These are phyloP conservation scores for Fraxinus excelsior DNA, from an alignment of 257 asterid genomes.

Conservation along the genomic window DNA sequence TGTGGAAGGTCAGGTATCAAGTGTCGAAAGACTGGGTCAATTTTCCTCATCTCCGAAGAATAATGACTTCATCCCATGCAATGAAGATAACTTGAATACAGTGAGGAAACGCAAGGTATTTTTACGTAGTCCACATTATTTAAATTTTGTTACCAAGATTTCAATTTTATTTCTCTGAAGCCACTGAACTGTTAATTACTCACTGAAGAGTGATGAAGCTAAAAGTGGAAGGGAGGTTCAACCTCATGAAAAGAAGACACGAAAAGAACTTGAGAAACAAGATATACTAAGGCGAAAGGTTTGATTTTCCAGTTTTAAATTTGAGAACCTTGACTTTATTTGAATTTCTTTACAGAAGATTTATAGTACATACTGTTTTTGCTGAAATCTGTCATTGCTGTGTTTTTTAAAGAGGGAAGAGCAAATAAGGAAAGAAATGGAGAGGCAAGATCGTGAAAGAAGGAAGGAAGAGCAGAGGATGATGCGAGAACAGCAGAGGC, in stretches of 20 bases:
- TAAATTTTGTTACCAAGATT: slow-evolving; percentile 20
- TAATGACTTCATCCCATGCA: no score
- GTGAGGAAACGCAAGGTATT: slow-evolving; percentile 68
- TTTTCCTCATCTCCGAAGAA: slow-evolving; percentile 33
- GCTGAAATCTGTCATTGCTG: slow-evolving; percentile 27
- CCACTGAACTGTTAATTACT: slow-evolving; percentile 20
- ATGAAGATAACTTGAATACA: slow-evolving; percentile 38
- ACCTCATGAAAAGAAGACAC: slow-evolving; percentile 67
- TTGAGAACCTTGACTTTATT: neutral
- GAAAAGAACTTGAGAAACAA: slow-evolving; percentile 88
- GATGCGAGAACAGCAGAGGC: slow-evolving; percentile 79
- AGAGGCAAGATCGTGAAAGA: slow-evolving; percentile 88
- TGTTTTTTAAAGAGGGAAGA: slow-evolving; percentile 75
- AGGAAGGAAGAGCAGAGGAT: slow-evolving; percentile 81
- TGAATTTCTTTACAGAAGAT: slow-evolving; percentile 5
- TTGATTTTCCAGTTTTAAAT: slow-evolving; percentile 20
- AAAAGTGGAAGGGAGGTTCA: slow-evolving; percentile 74
- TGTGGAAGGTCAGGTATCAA: slow-evolving; percentile 59
- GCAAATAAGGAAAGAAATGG: slow-evolving; percentile 91
- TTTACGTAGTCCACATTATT: slow-evolving; percentile 10
- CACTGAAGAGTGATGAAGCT: slow-evolving; percentile 66
- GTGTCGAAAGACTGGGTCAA: slow-evolving; percentile 29
- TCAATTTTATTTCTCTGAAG: slow-evolving; percentile 9
- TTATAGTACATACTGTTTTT: slow-evolving; percentile 8
- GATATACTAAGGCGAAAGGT: slow-evolving; percentile 85